Conservation (phyloP, 2,329 filamentous ascomycete species). For the Diplodia seriata region DNA sequence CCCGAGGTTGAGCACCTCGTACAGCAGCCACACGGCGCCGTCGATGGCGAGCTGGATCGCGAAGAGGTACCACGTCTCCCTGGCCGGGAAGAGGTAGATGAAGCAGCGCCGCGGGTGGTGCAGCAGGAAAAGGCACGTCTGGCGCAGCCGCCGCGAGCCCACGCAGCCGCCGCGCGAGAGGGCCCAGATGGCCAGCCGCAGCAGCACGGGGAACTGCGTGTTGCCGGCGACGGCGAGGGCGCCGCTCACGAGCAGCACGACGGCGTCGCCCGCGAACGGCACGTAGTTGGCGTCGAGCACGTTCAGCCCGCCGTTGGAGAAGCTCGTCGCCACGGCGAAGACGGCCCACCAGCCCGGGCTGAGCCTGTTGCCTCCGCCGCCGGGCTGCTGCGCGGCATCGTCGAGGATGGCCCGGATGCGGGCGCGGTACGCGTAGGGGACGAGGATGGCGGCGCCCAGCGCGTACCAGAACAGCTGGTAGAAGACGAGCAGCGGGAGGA, state of each 20-base stretch:
- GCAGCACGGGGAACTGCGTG: slow-evolving; percentile 69
- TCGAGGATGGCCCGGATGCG: slow-evolving; percentile 24
- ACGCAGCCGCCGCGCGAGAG: slow-evolving; percentile 45
- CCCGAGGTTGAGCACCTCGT: slow-evolving; percentile 70
- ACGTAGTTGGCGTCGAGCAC: slow-evolving; percentile 42
- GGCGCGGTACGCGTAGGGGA: slow-evolving; percentile 35
- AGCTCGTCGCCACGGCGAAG: slow-evolving; percentile 43
- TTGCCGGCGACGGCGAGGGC: slow-evolving; percentile 69
- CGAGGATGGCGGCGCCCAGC: slow-evolving; percentile 34
- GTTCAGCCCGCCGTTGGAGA: slow-evolving; percentile 46
- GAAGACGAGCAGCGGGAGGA: slow-evolving; percentile 34
- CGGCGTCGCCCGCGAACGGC: slow-evolving; percentile 51
- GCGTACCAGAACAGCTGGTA: slow-evolving; percentile 45
- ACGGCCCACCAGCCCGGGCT: slow-evolving; percentile 42
- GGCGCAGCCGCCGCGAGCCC: slow-evolving; percentile 35
- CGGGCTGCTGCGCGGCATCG: slow-evolving; percentile 33
- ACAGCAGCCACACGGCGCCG: slow-evolving; percentile 68
- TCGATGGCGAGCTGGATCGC: slow-evolving; percentile 67
- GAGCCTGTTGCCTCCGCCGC: too few relatives aligned
- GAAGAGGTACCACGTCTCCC: slow-evolving; percentile 71
- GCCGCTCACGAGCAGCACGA: slow-evolving; percentile 58
- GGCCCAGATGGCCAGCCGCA: slow-evolving; percentile 66
- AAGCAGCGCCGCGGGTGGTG: slow-evolving; percentile 61
- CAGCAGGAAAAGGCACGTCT: slow-evolving; percentile 48
- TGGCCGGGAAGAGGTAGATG: slow-evolving; percentile 68